These are phyloP conservation scores for Malus sylvestris DNA, from an alignment of 306 rosid species.

Conservation along the genomic window DNA sequence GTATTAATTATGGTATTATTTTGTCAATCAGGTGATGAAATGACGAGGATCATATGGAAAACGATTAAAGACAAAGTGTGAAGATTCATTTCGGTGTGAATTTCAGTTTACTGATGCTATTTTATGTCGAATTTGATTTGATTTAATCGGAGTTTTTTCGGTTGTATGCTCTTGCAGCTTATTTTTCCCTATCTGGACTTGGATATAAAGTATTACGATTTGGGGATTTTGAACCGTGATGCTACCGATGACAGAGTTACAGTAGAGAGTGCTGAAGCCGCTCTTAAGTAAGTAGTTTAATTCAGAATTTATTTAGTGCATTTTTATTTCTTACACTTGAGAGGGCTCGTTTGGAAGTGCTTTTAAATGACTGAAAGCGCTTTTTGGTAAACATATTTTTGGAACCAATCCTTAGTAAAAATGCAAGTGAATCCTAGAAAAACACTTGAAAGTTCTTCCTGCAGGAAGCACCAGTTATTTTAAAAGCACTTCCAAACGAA, in stretches of 20 bases:
- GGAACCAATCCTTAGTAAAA: too few species aligned
- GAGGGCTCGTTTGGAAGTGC: too few species aligned
- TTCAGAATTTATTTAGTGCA: background rate
- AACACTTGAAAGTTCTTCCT: too few species aligned
- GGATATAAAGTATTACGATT: slow-evolving; percentile 79
- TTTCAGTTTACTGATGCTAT: background rate
- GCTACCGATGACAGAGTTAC: slow-evolving; percentile 89
- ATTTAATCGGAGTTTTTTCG: background rate
- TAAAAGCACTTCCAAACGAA: too few species aligned
- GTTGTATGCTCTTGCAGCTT: slow-evolving; percentile 55
- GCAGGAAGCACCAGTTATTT: too few species aligned
- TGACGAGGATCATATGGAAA: slow-evolving; percentile 87
- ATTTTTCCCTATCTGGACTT: slow-evolving; percentile 80
- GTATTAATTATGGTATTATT: background rate
- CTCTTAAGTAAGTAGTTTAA: slow-evolving; percentile 59
- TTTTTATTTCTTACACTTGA: too few species aligned
- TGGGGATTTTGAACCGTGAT: slow-evolving; percentile 80
- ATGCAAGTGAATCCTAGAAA: too few species aligned
- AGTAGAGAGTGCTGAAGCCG: slow-evolving; percentile 83
- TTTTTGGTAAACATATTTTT: too few species aligned
- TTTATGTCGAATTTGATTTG: background rate
- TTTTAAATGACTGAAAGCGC: too few species aligned
- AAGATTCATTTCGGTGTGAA: background rate
- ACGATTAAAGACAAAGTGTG: slow-evolving; percentile 78
- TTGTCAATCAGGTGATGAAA: slow-evolving; percentile 71